Evolutionary conservation across 176 grass and related monocot genomes (phyloP).

Genomic region (Dactylis glomerata): DNA sequence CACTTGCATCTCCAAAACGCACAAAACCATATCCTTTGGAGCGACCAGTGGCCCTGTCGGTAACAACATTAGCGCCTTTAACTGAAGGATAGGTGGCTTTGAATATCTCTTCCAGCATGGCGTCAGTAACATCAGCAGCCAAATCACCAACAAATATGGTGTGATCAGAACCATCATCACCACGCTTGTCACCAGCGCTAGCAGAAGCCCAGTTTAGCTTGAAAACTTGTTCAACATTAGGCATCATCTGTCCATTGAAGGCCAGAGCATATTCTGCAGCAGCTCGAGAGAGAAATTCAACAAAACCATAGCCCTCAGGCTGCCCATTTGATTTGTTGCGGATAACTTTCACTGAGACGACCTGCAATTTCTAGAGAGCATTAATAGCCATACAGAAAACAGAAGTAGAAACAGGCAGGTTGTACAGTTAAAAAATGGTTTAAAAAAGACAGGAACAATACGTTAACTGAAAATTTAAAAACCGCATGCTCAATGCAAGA

Average conservation of each 20-base stretch:
- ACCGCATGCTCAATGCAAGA: no score
- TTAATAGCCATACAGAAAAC: constrained; percentile 8
- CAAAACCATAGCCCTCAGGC: constrained; percentile 87
- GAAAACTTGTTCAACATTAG: constrained; percentile 46
- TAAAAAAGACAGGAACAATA: background rate
- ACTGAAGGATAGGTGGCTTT: constrained; percentile 66
- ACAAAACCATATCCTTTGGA: constrained; percentile 94
- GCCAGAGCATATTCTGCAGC: constrained; percentile 71
- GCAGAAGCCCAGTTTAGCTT: constrained; percentile 88
- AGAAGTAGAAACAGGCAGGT: background rate
- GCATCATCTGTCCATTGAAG: constrained; percentile 84
- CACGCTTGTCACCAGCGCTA: constrained; percentile 57
- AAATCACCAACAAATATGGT: constrained; percentile 94
- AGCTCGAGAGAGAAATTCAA: constrained; percentile 67
- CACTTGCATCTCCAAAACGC: constrained; percentile 69
- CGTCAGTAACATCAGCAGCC: constrained; percentile 79
- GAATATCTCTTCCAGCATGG: constrained; percentile 71
- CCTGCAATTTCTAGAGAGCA: constrained; percentile 38
- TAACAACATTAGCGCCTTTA: constrained; percentile 82
- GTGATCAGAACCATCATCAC: constrained; percentile 61
- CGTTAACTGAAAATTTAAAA: background rate
- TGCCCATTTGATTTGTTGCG: constrained; percentile 79
- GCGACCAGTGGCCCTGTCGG: constrained; percentile 61
- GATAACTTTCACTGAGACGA: constrained; percentile 72
- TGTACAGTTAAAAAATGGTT: constrained; percentile 1